These are phyloP conservation scores for Dalbergia cultrata DNA, from an alignment of 306 rosid genomes.

Conservation along the genomic window DNA sequence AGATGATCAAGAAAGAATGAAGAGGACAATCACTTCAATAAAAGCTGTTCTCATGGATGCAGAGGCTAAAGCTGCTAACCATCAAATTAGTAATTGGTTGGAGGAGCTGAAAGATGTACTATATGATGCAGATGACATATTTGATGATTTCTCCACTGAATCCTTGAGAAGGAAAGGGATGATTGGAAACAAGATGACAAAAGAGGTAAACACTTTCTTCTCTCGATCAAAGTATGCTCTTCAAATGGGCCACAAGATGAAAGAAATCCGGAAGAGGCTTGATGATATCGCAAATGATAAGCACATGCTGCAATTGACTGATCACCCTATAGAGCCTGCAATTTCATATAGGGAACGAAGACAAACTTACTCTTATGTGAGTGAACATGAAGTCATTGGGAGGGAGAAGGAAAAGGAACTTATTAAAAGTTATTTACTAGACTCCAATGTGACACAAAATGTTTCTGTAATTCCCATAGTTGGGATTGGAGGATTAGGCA, in stretches of 20 bases:
- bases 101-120: slow-evolving; percentile 47
- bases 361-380: slow-evolving; percentile 52
- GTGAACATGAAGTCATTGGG: slow-evolving; percentile 45
- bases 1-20: slow-evolving; percentile 34
- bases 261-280: slow-evolving; percentile 39
- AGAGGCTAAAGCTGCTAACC: slow-evolving; percentile 30
- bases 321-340: background rate
- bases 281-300: slow-evolving; percentile 39
- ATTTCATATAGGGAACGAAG: slow-evolving; percentile 21
- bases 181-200: background rate
- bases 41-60: slow-evolving; percentile 50
- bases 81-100: slow-evolving; percentile 44
- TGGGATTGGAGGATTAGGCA: slow-evolving; percentile 61
- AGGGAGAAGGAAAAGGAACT: slow-evolving; percentile 40
- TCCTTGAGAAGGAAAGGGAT: slow-evolving; percentile 28
- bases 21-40: slow-evolving; percentile 18
- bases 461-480: slow-evolving; percentile 48
- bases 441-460: slow-evolving; percentile 9
- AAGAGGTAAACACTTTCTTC: slow-evolving; percentile 26
- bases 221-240: slow-evolving; percentile 36
- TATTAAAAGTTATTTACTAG: background rate
- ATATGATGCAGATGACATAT: slow-evolving; percentile 54
- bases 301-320: slow-evolving; percentile 29
- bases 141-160: slow-evolving; percentile 43
- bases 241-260: slow-evolving; percentile 45